Evolutionary conservation across 2,329 filamentous ascomycete species (phyloP).

Genomic region (Trichoderma guizhouense): DNA sequence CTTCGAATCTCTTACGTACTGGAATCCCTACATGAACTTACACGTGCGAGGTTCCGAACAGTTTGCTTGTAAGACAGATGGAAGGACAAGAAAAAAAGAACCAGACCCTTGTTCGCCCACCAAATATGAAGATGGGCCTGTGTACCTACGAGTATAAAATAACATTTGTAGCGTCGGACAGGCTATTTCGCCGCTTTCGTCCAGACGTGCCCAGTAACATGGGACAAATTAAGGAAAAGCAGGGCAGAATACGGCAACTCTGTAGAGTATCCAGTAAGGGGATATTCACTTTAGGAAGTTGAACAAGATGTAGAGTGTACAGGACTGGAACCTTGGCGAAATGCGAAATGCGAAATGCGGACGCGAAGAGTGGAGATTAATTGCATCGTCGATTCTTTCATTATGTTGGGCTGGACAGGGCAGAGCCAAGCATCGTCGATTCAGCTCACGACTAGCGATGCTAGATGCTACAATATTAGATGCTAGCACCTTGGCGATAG

Average conservation of each 20-base stretch:
- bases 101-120: neutral
- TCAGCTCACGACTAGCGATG: neutral
- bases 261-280: neutral
- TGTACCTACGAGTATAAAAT: neutral
- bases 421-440: neutral
- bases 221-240: neutral
- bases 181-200: neutral
- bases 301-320: too few relatives aligned
- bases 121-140: neutral
- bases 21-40: neutral
- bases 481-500: neutral
- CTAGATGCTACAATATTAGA: neutral
- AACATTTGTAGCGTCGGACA: neutral
- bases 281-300: neutral
- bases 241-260: neutral
- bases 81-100: neutral
- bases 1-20: slow-evolving; percentile 7
- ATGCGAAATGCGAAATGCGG: neutral
- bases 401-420: neutral
- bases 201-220: neutral
- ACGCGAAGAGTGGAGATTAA: neutral
- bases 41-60: neutral
- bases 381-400: neutral
- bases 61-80: neutral
- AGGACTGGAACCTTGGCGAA: neutral